phyloP scores from a whole-genome alignment of 2,329 filamentous ascomycete genomes.

The Leptographium radiaticola region DNA sequence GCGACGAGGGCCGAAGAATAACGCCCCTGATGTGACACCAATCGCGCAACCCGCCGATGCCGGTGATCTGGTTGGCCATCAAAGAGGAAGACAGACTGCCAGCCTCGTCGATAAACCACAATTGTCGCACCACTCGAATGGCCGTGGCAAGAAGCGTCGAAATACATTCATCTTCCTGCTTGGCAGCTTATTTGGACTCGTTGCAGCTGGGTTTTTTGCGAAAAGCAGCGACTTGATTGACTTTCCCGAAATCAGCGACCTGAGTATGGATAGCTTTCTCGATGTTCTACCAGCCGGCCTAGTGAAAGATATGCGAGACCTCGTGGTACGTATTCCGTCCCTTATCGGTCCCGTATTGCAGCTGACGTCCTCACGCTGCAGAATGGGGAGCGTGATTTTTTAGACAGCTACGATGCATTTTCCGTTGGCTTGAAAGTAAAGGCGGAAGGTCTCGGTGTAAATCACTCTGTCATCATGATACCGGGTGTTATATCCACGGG shows the following conservation, averaged over 20 bases:
- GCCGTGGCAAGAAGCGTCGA: conserved; percentile 48
- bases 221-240: conserved; percentile 82
- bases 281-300: conserved; percentile 82
- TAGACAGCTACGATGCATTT: conserved; percentile 88
- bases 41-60: not conserved
- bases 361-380: conserved; percentile 18
- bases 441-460: conserved; percentile 64
- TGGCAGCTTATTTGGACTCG: conserved; percentile 78
- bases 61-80: not conserved
- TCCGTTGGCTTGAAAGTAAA: conserved; percentile 75
- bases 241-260: conserved; percentile 54
- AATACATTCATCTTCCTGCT: conserved; percentile 75
- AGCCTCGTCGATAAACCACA: not conserved
- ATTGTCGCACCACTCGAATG: not conserved
- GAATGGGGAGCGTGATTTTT: conserved; percentile 71
- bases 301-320: conserved; percentile 70
- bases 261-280: conserved; percentile 73
- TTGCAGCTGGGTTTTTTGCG: conserved; percentile 83
- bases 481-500: conserved; percentile 96
- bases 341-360: not conserved
- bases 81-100: not conserved
- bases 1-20: not conserved
- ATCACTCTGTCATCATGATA: conserved; percentile 91
- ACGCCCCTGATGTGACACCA: not conserved
- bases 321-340: conserved; percentile 49